These are phyloP conservation scores for Colletotrichum falcatum DNA, from an alignment of 2,329 filamentous ascomycete genomes.

Conservation along the genomic window DNA sequence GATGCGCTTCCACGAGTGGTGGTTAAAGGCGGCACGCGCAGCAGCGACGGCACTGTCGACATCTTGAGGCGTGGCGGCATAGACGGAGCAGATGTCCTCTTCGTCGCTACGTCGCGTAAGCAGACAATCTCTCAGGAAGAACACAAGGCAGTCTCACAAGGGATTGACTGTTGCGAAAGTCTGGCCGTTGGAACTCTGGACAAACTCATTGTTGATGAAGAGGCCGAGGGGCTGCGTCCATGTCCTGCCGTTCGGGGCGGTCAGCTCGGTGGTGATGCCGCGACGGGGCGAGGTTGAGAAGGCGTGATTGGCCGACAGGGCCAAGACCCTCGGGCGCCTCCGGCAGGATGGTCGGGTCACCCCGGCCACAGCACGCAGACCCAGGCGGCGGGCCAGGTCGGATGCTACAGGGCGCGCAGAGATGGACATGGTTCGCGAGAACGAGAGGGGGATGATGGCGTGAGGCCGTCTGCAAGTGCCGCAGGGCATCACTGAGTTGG, in stretches of 20 bases:
- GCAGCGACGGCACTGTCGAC: conserved; percentile 77
- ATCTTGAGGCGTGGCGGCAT: conserved; percentile 74
- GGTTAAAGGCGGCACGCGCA: conserved; percentile 75
- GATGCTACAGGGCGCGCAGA: conserved; percentile 2
- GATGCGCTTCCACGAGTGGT: conserved; percentile 75
- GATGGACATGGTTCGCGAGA: conserved; percentile 30
- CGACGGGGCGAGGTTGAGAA: conserved; percentile 11
- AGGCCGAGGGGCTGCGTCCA: conserved; percentile 81
- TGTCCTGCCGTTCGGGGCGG: conserved; percentile 79
- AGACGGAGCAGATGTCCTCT: conserved; percentile 76
- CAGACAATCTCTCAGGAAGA: background rate
- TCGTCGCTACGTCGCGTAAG: conserved; percentile 58
- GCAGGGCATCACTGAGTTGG: conserved; percentile 4
- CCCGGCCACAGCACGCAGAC: conserved; percentile 16
- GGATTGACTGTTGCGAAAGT: conserved; percentile 78
- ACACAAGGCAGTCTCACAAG: conserved; percentile 59
- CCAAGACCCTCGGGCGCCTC: conserved; percentile 3
- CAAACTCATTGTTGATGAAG: conserved; percentile 87
- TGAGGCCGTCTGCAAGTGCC: conserved; percentile 24
- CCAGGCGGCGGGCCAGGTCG: conserved; percentile 23
- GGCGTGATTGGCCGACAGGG: background rate
- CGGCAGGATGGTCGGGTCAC: conserved; percentile 10
- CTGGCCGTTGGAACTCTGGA: conserved; percentile 72
- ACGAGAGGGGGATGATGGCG: conserved; percentile 25
- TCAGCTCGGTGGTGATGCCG: conserved; percentile 64